Evolutionary conservation across 208 protist species (phyloP).

Genomic region (Endotrypanum monterogeii): DNA sequence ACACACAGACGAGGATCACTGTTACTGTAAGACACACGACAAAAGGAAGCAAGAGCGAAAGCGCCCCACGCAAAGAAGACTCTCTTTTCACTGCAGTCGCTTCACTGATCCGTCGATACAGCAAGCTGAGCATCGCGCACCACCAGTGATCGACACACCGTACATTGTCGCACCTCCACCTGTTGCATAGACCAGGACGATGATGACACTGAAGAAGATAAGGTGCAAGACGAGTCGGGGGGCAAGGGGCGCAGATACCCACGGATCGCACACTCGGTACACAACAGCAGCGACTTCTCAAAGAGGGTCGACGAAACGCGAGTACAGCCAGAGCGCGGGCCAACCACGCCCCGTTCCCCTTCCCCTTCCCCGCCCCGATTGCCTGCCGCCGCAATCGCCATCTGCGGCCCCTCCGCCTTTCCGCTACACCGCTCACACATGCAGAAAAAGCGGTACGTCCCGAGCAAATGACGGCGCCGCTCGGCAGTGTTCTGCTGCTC

Average conservation of each 20-base stretch:
- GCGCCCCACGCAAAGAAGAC: neutral
- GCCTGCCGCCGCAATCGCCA: slow-evolving; percentile 6
- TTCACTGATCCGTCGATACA: neutral
- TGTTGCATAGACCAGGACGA: slow-evolving; percentile 20
- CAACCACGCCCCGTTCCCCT: too few relatives aligned
- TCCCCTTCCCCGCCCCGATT: too few relatives aligned
- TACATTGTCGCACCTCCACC: slow-evolving; percentile 24
- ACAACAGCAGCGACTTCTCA: slow-evolving; percentile 36
- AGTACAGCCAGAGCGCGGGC: neutral
- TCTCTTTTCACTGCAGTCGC: neutral
- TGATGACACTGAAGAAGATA: neutral
- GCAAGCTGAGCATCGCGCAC: slow-evolving; percentile 9
- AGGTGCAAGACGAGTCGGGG: neutral
- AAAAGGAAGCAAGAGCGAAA: too few relatives aligned
- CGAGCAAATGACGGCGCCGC: slow-evolving; percentile 53
- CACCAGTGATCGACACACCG: slow-evolving; percentile 18
- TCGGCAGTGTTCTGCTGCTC: slow-evolving; percentile 59
- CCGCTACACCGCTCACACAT: slow-evolving; percentile 54
- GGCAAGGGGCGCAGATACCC: slow-evolving; percentile 60
- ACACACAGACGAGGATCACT: neutral
- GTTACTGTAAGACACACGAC: too few relatives aligned
- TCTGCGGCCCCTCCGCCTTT: slow-evolving; percentile 12
- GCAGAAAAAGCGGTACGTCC: slow-evolving; percentile 73
- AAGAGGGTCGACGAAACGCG: slow-evolving; percentile 9
- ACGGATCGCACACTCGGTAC: slow-evolving; percentile 38